These are phyloP conservation scores for Gyromitra esculenta DNA, from an alignment of 2,329 filamentous ascomycete genomes.

Conservation along the genomic window DNA sequence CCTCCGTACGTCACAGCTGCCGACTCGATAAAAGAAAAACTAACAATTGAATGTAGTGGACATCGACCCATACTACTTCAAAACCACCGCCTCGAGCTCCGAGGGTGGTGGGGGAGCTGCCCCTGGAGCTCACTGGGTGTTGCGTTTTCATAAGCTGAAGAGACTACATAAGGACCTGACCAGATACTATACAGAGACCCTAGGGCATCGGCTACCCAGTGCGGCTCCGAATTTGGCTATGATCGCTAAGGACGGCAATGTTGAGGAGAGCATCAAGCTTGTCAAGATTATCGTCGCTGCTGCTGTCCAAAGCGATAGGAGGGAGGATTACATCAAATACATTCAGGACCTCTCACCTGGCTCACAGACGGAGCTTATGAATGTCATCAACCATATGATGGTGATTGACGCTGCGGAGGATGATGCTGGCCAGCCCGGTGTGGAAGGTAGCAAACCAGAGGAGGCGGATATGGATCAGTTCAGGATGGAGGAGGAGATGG, in stretches of 20 bases:
- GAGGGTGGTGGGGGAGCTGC: slow-evolving; percentile 53
- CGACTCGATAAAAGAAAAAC: neutral
- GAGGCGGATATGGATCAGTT: slow-evolving; percentile 57
- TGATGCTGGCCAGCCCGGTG: slow-evolving; percentile 35
- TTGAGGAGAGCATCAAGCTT: slow-evolving; percentile 57
- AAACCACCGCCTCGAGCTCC: slow-evolving; percentile 49
- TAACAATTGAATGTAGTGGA: slow-evolving; percentile 54
- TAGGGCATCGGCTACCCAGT: slow-evolving; percentile 56
- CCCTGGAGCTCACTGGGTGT: slow-evolving; percentile 56
- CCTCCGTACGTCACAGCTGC: slow-evolving; percentile 53
- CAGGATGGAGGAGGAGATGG: slow-evolving; percentile 58
- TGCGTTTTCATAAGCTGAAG: slow-evolving; percentile 57
- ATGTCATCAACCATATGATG: slow-evolving; percentile 58
- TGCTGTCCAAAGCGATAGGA: slow-evolving; percentile 57
- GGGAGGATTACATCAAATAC: slow-evolving; percentile 57
- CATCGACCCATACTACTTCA: slow-evolving; percentile 57
- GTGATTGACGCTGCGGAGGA: slow-evolving; percentile 50
- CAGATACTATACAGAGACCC: slow-evolving; percentile 57
- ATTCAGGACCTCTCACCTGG: slow-evolving; percentile 56
- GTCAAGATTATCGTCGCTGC: slow-evolving; percentile 58
- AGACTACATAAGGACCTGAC: slow-evolving; percentile 57
- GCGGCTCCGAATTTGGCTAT: slow-evolving; percentile 56
- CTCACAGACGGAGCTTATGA: slow-evolving; percentile 58
- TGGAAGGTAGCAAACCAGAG: slow-evolving; percentile 31
- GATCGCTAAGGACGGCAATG: slow-evolving; percentile 57